A percentile compares a stretch with the other conserved stretches of the same genome.
These are phyloP conservation scores for Penicillium crustosum DNA, from an alignment of 2,329 filamentous ascomycete genomes.

Conservation along the genomic window DNA sequence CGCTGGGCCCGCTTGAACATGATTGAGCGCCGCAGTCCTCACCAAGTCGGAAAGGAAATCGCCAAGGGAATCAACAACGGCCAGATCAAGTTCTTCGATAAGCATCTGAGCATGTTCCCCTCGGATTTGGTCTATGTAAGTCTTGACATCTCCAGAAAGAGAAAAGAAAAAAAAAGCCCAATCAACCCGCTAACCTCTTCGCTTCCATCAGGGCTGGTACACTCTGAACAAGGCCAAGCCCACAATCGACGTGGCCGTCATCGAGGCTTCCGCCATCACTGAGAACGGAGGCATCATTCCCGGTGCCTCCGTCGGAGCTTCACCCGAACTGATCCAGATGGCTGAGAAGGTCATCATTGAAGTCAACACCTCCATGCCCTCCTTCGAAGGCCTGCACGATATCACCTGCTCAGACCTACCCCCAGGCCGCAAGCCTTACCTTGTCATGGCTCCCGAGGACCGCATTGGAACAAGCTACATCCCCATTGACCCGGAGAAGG, in stretches of 20 bases:
- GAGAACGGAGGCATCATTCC: conserved; percentile 87
- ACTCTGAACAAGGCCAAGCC: conserved; percentile 74
- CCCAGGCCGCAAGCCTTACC: conserved; percentile 76
- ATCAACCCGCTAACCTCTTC: conserved; percentile 12
- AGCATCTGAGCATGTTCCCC: conserved; percentile 91
- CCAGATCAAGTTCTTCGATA: conserved; percentile 88
- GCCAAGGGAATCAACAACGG: conserved; percentile 88
- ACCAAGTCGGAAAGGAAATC: conserved; percentile 89
- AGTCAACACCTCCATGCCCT: conserved; percentile 82
- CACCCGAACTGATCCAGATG: conserved; percentile 84
- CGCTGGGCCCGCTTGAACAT: conserved; percentile 86
- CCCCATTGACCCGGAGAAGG: conserved; percentile 78
- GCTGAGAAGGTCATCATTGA: conserved; percentile 92
- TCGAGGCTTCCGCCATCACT: conserved; percentile 83
- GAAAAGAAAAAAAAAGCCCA: background rate
- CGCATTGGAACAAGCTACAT: conserved; percentile 81
- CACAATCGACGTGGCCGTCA: conserved; percentile 76
- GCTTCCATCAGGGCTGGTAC: conserved; percentile 64
- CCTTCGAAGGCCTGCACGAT: conserved; percentile 84
- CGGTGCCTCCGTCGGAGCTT: conserved; percentile 80
- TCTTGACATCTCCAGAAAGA: conserved; percentile 12
- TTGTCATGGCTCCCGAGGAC: conserved; percentile 82
- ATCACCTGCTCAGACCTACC: conserved; percentile 87
- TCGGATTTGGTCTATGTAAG: conserved; percentile 75
- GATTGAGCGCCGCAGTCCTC: conserved; percentile 80